Conservation (phyloP, 495 filamentous ascomycete genomes). For the Extremus antarcticus region DNA sequence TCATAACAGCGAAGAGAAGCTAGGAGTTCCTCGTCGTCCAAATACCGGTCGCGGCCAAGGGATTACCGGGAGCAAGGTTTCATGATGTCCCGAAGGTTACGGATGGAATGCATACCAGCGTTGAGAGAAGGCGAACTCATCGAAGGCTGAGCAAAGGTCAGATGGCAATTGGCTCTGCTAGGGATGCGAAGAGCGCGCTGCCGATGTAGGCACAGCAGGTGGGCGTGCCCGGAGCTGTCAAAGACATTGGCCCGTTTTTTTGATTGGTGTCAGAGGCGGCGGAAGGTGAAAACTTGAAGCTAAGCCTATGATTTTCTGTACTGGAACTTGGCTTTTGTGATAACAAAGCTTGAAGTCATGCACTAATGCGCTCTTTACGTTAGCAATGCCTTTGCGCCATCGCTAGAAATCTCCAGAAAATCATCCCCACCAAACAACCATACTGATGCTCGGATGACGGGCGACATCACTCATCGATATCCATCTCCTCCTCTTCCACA, state of each 20-base stretch:
- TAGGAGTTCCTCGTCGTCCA: constrained; percentile 23
- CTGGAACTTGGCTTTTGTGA: too few relatives aligned
- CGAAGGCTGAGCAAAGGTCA: constrained; percentile 32
- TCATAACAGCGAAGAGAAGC: constrained; percentile 29
- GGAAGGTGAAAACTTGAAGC: too few relatives aligned
- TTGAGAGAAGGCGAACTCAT: constrained; percentile 46
- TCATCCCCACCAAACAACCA: too few relatives aligned
- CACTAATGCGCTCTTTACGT: too few relatives aligned
- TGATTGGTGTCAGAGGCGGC: too few relatives aligned
- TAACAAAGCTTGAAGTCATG: too few relatives aligned
- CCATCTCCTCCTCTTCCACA: constrained; percentile 24
- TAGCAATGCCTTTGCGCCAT: too few relatives aligned
- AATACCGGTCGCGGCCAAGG: constrained; percentile 35
- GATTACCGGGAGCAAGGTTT: constrained; percentile 27
- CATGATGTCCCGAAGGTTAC: constrained; percentile 5
- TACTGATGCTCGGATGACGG: too few relatives aligned
- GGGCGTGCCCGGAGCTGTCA: constrained; percentile 51
- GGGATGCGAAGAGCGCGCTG: constrained; percentile 36
- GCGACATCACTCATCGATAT: constrained; percentile 26
- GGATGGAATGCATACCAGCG: constrained; percentile 40
- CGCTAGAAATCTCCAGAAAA: too few relatives aligned
- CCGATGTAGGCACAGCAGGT: constrained; percentile 58
- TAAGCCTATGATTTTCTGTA: too few relatives aligned
- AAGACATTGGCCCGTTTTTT: constrained; percentile 65
- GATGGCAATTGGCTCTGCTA: constrained; percentile 58